Percentiles rank a stretch among this genome's conserved stretches.
Conservation (phyloP, 2,329 filamentous ascomycete species). For the Amauroascus verrucosus region DNA sequence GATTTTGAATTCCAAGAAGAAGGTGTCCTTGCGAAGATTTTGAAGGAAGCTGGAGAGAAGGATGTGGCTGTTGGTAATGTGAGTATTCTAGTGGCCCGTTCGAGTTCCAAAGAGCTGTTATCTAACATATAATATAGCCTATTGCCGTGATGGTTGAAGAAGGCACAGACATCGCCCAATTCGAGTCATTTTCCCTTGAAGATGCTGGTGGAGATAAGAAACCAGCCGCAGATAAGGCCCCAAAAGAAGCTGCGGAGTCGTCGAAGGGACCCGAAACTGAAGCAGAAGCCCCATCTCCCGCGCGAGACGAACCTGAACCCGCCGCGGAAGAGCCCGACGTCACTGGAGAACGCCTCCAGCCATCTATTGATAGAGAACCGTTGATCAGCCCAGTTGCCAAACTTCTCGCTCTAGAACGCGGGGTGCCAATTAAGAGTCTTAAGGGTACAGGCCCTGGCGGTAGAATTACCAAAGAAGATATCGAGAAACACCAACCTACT, state of each 20-base stretch:
- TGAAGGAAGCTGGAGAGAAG: conserved; percentile 88
- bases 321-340: conserved; percentile 50
- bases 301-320: conserved; percentile 47
- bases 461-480: conserved; percentile 81
- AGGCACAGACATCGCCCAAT: conserved; percentile 73
- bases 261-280: conserved; percentile 38
- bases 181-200: conserved; percentile 75
- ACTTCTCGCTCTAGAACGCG: conserved; percentile 74
- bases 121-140: conserved; percentile 50
- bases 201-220: conserved; percentile 81
- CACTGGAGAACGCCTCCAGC: conserved; percentile 67
- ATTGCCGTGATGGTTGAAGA: conserved; percentile 94
- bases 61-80: conserved; percentile 91
- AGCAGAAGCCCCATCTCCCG: conserved; percentile 45
- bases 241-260: conserved; percentile 49
- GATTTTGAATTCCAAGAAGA: conserved; percentile 99
- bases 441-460: conserved; percentile 83
- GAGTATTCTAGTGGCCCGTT: conserved; percentile 37
- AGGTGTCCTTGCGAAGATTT: conserved; percentile 84
- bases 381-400: conserved; percentile 63
- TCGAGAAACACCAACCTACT: conserved; percentile 69
- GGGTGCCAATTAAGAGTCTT: conserved; percentile 62
- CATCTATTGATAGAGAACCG: conserved; percentile 71
- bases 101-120: not conserved
- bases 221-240: conserved; percentile 53